phyloP scores from a whole-genome alignment of 257 asterid species.

The Gentiana macrophylla region DNA sequence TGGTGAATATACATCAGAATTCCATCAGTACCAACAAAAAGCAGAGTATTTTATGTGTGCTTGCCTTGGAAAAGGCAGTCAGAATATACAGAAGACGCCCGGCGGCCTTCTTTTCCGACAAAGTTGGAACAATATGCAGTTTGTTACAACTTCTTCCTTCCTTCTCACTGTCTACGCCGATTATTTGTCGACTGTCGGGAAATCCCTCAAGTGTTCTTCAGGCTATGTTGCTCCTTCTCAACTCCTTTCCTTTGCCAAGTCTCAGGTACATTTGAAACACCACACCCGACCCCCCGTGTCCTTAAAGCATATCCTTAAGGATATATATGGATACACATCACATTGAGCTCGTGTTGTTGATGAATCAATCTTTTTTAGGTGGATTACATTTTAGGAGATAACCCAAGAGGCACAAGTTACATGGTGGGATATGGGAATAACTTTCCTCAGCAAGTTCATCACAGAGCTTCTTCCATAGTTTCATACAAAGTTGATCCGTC shows the following conservation, averaged over 20 bases:
- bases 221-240: constrained; percentile 54
- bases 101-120: constrained; percentile 88
- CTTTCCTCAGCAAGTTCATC: constrained; percentile 86
- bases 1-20: constrained; percentile 41
- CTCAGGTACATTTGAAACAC: constrained; percentile 44
- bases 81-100: constrained; percentile 76
- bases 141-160: constrained; percentile 88
- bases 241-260: constrained; percentile 74
- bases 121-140: constrained; percentile 98
- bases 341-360: neutral
- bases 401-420: constrained; percentile 97
- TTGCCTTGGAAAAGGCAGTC: constrained; percentile 70
- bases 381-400: constrained; percentile 94
- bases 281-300: no score
- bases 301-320: no score
- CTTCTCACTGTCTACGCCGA: constrained; percentile 81
- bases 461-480: constrained; percentile 87
- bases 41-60: constrained; percentile 95
- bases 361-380: constrained; percentile 28
- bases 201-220: constrained; percentile 50
- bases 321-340: no score
- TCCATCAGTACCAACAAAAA: constrained; percentile 55
- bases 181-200: constrained; percentile 68
- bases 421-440: constrained; percentile 97
- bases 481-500: constrained; percentile 58